A percentile compares a stretch with the other conserved stretches of the same genome.
These are phyloP conservation scores for Pseudopyrenochaeta lycopersici DNA, from an alignment of 2,329 filamentous ascomycete species.

Conservation along the genomic window DNA sequence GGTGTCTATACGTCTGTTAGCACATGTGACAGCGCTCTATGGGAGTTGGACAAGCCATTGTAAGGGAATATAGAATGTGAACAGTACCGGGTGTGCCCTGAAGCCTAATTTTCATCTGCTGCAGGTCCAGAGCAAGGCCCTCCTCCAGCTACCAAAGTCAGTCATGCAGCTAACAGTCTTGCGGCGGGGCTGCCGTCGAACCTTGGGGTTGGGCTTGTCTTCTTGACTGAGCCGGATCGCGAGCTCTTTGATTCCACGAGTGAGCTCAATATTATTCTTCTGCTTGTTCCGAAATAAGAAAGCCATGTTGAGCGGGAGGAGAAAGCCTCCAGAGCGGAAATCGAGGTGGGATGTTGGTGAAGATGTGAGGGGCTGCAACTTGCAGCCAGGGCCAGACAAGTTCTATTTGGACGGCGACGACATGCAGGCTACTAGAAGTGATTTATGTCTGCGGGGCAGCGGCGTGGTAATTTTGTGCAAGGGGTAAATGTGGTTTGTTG, in stretches of 20 bases:
- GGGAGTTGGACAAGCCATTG: not conserved
- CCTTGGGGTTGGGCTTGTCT: slow-evolving; percentile 67
- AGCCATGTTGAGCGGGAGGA: slow-evolving; percentile 63
- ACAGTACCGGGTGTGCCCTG: slow-evolving; percentile 86
- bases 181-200: slow-evolving; percentile 37
- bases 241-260: slow-evolving; percentile 70
- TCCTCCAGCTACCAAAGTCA: slow-evolving; percentile 72
- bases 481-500: slow-evolving; percentile 35
- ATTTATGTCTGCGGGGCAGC: slow-evolving; percentile 12
- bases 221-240: slow-evolving; percentile 65
- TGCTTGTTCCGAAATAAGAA: slow-evolving; percentile 73
- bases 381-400: slow-evolving; percentile 38
- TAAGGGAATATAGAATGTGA: not conserved
- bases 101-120: slow-evolving; percentile 90
- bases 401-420: slow-evolving; percentile 42
- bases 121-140: slow-evolving; percentile 84
- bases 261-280: slow-evolving; percentile 69
- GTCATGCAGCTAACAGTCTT: slow-evolving; percentile 11
- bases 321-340: slow-evolving; percentile 17
- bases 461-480: slow-evolving; percentile 16
- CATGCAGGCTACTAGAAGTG: slow-evolving; percentile 36
- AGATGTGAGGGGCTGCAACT: slow-evolving; percentile 32
- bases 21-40: not conserved
- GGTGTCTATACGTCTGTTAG: slow-evolving; percentile 68
- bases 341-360: slow-evolving; percentile 25